Evolutionary conservation across 2,329 filamentous ascomycete genomes (phyloP).

Genomic region (Neonectria neomacrospora): DNA sequence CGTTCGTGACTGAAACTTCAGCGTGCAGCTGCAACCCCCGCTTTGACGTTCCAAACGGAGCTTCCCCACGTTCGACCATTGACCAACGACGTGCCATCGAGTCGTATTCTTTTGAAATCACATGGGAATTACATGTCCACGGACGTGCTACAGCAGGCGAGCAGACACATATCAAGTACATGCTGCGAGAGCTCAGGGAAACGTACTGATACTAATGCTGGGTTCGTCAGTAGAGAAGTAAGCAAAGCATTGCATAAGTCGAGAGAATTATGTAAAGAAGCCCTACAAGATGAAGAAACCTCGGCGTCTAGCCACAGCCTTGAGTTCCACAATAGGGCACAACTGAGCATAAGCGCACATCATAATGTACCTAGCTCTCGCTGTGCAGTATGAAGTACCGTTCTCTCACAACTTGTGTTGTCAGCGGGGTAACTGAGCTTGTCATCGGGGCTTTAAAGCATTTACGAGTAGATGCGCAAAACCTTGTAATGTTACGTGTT

Average conservation of each 20-base stretch:
- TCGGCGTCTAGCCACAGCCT: not conserved
- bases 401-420: no score
- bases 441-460: not conserved
- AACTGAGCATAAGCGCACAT: not conserved
- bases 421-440: not conserved
- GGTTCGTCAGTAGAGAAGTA: not conserved
- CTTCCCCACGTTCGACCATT: not conserved
- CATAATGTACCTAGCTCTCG: no score
- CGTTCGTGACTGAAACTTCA: not conserved
- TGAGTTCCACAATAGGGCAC: not conserved
- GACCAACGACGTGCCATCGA: not conserved
- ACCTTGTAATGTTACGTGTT: no score
- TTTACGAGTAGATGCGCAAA: no score
- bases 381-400: no score
- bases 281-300: not conserved
- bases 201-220: not conserved
- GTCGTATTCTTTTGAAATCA: not conserved
- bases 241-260: not conserved
- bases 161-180: not conserved
- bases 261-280: not conserved
- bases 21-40: constrained; percentile 3
- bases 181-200: not conserved
- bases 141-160: not conserved
- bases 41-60: not conserved
- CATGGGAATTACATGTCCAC: not conserved